Evolutionary conservation across 805 yeast genomes (phyloP).

Genomic region (Nakazawaea ernobii): DNA sequence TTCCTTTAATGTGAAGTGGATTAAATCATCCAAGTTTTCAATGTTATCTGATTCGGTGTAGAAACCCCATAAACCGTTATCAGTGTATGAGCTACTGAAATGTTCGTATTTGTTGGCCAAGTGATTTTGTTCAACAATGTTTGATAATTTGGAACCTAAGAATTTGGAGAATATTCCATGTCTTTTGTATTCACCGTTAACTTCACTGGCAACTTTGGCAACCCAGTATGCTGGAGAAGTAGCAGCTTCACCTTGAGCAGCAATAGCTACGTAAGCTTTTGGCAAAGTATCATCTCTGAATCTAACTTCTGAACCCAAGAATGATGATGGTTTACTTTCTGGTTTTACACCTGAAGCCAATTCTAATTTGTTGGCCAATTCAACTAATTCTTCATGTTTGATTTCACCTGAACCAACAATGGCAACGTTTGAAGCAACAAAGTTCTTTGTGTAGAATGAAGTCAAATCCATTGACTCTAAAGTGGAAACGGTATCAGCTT

Average conservation of each 20-base stretch:
- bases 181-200: constrained; percentile 50
- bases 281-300: constrained; percentile 85
- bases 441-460: constrained; percentile 49
- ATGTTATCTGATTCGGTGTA: constrained; percentile 59
- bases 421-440: constrained; percentile 59
- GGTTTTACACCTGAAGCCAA: constrained; percentile 48
- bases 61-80: constrained; percentile 83
- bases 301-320: constrained; percentile 84
- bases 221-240: constrained; percentile 60
- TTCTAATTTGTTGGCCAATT: constrained; percentile 48
- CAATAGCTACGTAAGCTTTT: constrained; percentile 71
- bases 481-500: constrained; percentile 54
- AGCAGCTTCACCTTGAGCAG: constrained; percentile 66
- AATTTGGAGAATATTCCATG: constrained; percentile 50
- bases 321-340: constrained; percentile 46
- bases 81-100: constrained; percentile 68
- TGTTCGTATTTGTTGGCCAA: constrained; percentile 67
- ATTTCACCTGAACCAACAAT: constrained; percentile 67
- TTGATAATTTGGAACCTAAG: constrained; percentile 67
- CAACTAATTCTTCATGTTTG: constrained; percentile 63
- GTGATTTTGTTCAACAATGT: constrained; percentile 65
- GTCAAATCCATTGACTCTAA: constrained; percentile 55
- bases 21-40: constrained; percentile 61
- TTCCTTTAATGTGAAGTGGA: constrained; percentile 77
- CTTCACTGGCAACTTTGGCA: constrained; percentile 67